Conservation (phyloP, 192 early-diverging fungal species). For the Thoreauomyces humboldtii region DNA sequence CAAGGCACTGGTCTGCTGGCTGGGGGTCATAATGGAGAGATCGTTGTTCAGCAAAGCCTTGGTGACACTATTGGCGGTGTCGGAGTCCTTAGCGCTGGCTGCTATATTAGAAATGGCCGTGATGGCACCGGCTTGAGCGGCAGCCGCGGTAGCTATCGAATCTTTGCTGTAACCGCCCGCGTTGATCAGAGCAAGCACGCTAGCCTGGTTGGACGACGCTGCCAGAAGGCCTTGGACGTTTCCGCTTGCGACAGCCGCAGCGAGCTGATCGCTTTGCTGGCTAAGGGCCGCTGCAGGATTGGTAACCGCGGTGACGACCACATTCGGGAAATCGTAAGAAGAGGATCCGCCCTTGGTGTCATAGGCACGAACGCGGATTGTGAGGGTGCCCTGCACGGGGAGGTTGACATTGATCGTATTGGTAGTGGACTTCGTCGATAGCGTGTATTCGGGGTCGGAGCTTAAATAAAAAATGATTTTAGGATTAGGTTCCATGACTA, state of each 20-base stretch:
- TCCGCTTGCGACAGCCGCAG: not conserved
- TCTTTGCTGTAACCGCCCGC: not conserved
- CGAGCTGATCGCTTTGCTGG: not conserved
- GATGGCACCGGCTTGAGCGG: not conserved
- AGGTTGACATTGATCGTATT: not conserved
- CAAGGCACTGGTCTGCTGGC: not conserved
- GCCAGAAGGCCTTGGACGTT: not conserved
- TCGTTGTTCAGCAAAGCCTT: constrained; percentile 8
- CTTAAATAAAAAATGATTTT: too few relatives aligned
- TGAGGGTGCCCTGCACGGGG: not conserved
- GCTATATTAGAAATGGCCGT: not conserved
- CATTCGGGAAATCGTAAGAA: not conserved
- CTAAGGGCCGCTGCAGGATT: not conserved
- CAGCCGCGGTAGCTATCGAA: not conserved
- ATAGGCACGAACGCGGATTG: not conserved
- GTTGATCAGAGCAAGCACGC: not conserved
- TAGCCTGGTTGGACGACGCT: not conserved
- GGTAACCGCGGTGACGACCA: too few relatives aligned
- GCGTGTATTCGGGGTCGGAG: not conserved
- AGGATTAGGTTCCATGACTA: too few relatives aligned
- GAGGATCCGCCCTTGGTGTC: not conserved
- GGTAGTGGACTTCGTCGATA: not conserved
- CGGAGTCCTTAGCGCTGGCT: constrained; percentile 4
- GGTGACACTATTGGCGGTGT: not conserved
- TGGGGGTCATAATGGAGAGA: not conserved